A percentile compares a stretch with the other conserved stretches of the same genome.
phyloP scores from a whole-genome alignment of 192 early-diverging fungal species.

The Nowakowskiella sp. region DNA sequence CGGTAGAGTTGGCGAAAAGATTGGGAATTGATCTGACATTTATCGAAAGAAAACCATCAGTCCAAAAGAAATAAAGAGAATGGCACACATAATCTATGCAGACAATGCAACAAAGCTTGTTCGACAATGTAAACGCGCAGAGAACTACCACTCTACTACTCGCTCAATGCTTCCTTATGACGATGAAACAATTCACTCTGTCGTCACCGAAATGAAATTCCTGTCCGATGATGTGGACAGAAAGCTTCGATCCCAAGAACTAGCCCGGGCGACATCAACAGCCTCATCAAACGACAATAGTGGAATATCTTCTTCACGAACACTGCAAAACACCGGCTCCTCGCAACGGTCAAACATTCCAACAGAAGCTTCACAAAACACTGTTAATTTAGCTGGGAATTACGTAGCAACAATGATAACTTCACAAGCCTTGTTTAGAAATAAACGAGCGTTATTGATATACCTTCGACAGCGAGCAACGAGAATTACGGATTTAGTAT shows the following conservation, averaged over 20 bases:
- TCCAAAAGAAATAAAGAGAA: no score
- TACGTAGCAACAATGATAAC: constrained; percentile 38
- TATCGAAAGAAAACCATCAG: no score
- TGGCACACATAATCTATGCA: constrained; percentile 63
- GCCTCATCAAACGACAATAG: neutral
- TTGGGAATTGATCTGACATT: no score
- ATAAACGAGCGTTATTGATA: constrained; percentile 83
- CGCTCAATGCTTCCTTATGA: constrained; percentile 60
- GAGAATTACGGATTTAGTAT: constrained; percentile 57
- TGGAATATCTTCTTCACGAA: neutral
- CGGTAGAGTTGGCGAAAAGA: no score
- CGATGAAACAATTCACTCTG: constrained; percentile 68
- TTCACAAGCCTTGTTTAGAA: constrained; percentile 57
- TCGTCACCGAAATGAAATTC: constrained; percentile 65
- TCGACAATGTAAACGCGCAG: constrained; percentile 68
- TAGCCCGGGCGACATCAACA: neutral
- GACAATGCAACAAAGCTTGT: constrained; percentile 73
- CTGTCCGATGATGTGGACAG: constrained; percentile 12
- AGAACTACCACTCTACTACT: constrained; percentile 41
- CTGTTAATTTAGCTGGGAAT: constrained; percentile 12
- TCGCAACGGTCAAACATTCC: constrained; percentile 4
- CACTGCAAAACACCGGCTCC: neutral
- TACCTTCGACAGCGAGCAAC: constrained; percentile 71
- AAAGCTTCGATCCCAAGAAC: neutral
- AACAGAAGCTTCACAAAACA: constrained; percentile 3